Percentiles rank a stretch among this genome's conserved stretches.
Conservation (phyloP, 2,329 filamentous ascomycete species). For the Alternaria viburni region DNA sequence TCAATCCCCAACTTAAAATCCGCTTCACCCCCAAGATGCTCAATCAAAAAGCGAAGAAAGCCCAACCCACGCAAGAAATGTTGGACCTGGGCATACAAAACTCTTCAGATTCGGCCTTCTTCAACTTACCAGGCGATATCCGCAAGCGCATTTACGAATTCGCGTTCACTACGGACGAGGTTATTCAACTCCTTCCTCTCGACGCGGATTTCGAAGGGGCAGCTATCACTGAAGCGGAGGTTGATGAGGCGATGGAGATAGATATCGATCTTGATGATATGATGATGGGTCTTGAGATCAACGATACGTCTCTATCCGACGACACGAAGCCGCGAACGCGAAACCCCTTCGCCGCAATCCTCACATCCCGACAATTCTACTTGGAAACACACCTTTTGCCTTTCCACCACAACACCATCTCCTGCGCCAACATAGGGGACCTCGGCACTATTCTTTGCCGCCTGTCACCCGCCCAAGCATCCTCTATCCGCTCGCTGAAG, state of each 20-base stretch:
- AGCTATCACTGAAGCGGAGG: not conserved
- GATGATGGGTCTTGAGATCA: not conserved
- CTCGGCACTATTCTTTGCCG: not conserved
- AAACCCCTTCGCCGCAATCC: not conserved
- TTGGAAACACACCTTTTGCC: not conserved
- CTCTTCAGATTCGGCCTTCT: not conserved
- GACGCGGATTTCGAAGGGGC: not conserved
- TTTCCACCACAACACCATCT: not conserved
- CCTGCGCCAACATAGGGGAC: rapidly evolving
- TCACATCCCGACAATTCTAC: not conserved
- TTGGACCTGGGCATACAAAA: not conserved
- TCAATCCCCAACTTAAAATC: not conserved
- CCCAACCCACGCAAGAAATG: not conserved
- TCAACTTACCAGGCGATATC: not conserved
- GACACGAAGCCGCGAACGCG: not conserved
- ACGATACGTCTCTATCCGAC: not conserved
- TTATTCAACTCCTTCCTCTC: not conserved
- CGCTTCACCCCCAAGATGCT: not conserved
- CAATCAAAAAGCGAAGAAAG: not conserved
- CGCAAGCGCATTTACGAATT: not conserved
- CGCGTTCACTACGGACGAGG: not conserved
- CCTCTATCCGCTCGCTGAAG: not conserved
- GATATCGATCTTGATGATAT: not conserved
- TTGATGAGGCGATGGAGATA: not conserved
- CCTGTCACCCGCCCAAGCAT: not conserved